Conservation (phyloP, 257 asterid genomes). For the Forsythia suspensa region DNA sequence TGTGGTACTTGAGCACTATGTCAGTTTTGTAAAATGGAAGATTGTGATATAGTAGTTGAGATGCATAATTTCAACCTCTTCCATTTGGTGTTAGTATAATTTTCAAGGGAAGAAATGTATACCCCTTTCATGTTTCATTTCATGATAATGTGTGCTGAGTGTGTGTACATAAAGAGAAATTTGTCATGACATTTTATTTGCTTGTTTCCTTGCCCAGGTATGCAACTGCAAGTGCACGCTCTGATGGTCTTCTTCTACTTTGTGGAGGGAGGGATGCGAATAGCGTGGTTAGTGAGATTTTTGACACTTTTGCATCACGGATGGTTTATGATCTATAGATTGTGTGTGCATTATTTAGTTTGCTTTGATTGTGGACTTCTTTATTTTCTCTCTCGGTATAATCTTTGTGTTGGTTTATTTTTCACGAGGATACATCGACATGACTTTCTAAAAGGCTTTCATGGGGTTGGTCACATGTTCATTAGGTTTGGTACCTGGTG, state of each 20-base stretch:
- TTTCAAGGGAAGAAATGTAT: background rate
- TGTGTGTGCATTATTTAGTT: background rate
- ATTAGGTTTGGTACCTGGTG: background rate
- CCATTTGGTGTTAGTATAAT: background rate
- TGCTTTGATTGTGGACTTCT: background rate
- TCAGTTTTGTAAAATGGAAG: background rate
- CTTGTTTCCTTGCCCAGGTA: slow-evolving; percentile 54
- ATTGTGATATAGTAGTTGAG: background rate
- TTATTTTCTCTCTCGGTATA: background rate
- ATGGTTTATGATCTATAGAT: background rate
- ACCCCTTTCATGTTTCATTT: too few relatives aligned
- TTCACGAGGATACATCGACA: background rate
- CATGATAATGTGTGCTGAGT: background rate
- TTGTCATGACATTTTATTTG: slow-evolving; percentile 18
- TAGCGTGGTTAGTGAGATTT: slow-evolving; percentile 69
- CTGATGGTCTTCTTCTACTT: slow-evolving; percentile 97
- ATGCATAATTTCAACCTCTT: background rate
- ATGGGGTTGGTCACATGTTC: background rate
- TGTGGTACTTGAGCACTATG: background rate
- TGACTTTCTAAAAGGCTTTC: background rate
- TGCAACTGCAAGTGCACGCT: slow-evolving; percentile 99
- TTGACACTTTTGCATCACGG: background rate
- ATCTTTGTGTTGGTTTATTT: background rate
- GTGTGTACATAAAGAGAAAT: background rate
- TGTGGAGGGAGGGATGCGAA: slow-evolving; percentile 99